Conservation (phyloP, 2,329 filamentous ascomycete genomes). For the Fonsecaea multimorphosa region DNA sequence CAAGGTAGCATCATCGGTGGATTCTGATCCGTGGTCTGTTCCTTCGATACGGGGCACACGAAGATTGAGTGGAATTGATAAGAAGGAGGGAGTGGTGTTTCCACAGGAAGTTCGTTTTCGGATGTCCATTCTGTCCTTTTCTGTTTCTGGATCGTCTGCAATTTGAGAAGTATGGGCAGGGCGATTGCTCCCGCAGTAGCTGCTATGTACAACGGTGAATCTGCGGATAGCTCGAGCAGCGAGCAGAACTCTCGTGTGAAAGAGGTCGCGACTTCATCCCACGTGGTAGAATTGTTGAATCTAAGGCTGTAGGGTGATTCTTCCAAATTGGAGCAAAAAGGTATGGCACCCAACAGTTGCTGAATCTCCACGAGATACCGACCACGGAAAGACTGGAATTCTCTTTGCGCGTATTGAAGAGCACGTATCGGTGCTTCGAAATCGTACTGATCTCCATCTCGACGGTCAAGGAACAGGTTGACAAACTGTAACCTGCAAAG, state of each 20-base stretch:
- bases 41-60: constrained; percentile 95
- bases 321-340: constrained; percentile 75
- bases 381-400: constrained; percentile 75
- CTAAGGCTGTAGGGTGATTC: constrained; percentile 79
- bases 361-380: constrained; percentile 81
- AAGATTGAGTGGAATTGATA: constrained; percentile 93
- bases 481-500: constrained; percentile 88
- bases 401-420: constrained; percentile 73
- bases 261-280: constrained; percentile 81
- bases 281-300: constrained; percentile 77
- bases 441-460: constrained; percentile 53
- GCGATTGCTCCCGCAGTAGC: constrained; percentile 92
- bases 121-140: constrained; percentile 96
- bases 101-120: constrained; percentile 82
- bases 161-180: constrained; percentile 84
- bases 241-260: constrained; percentile 97
- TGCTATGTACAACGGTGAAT: constrained; percentile 91
- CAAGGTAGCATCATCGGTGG: constrained; percentile 97
- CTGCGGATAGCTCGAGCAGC: constrained; percentile 83
- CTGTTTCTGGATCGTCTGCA: constrained; percentile 83
- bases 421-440: constrained; percentile 65
- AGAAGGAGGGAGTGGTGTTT: constrained; percentile 68
- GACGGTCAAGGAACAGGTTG: constrained; percentile 76
- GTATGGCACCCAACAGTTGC: constrained; percentile 79
- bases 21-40: constrained; percentile 90